These are phyloP conservation scores for Triangularia setosa DNA, from an alignment of 2,329 filamentous ascomycete species.

Conservation along the genomic window DNA sequence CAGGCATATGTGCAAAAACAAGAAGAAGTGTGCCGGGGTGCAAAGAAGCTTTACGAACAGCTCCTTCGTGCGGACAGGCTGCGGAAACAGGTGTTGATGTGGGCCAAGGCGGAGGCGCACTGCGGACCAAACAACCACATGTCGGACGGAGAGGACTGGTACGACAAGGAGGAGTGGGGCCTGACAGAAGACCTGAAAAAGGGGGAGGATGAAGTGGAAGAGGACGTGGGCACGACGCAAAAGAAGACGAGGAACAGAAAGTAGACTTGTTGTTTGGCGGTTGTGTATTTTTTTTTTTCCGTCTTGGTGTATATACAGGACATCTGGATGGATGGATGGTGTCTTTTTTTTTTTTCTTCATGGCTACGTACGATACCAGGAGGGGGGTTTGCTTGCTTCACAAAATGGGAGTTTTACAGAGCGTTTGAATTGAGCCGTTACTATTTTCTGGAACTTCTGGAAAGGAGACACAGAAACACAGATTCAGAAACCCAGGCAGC, in stretches of 20 bases:
- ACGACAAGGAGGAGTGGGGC: constrained; percentile 76
- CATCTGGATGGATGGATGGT: neutral
- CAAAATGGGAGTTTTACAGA: neutral
- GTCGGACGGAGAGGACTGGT: constrained; percentile 88
- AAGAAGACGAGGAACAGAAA: constrained; percentile 60
- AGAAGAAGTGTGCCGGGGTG: constrained; percentile 73
- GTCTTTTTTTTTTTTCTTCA: neutral
- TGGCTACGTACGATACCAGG: neutral
- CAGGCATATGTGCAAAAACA: constrained; percentile 81
- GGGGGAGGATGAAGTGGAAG: constrained; percentile 78
- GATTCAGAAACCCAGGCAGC: neutral
- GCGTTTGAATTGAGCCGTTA: neutral
- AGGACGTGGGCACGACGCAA: constrained; percentile 58
- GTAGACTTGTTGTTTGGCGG: constrained; percentile 26
- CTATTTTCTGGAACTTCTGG: neutral
- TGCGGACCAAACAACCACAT: constrained; percentile 63
- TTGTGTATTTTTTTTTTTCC: neutral
- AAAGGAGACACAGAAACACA: neutral
- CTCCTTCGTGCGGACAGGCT: constrained; percentile 69
- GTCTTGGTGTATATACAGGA: neutral
- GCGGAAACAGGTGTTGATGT: constrained; percentile 66
- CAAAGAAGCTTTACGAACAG: constrained; percentile 64
- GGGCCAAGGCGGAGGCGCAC: constrained; percentile 76
- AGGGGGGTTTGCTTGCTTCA: neutral
- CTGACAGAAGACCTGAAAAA: constrained; percentile 73